Conservation (phyloP, 108 stramenopile genomes). For the Pseudonitzschia pungens region DNA sequence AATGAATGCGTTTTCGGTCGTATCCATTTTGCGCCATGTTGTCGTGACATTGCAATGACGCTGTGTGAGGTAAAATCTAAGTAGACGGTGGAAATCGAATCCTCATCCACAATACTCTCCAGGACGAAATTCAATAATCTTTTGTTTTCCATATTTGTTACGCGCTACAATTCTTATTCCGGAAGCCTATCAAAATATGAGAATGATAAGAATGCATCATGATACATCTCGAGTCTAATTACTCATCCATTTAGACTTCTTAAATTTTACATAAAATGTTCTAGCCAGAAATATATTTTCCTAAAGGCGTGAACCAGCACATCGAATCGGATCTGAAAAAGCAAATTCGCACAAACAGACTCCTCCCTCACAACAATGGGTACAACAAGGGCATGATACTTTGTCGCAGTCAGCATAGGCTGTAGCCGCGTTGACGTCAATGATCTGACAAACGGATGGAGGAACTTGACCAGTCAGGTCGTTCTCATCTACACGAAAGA, state of each 20-base stretch:
- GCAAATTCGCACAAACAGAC: conserved; percentile 1
- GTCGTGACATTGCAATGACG: no score
- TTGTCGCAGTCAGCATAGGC: conserved; percentile 33
- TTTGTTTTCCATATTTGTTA: no score
- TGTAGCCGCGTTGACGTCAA: conserved; percentile 13
- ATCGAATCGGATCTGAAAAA: conserved; percentile 5
- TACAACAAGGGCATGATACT: conserved; percentile 35
- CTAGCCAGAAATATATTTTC: not conserved
- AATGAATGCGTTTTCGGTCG: no score
- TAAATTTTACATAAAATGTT: not conserved
- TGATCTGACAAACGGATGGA: conserved; percentile 14
- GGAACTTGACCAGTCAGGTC: conserved; percentile 39
- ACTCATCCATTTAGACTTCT: not conserved
- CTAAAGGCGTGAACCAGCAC: conserved; percentile 11
- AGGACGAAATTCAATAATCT: no score
- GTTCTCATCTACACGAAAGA: conserved; percentile 40
- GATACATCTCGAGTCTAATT: not conserved
- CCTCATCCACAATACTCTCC: no score
- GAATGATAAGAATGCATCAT: no score
- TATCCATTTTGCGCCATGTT: no score
- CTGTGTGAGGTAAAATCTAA: no score
- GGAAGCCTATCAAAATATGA: no score
- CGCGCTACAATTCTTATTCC: no score
- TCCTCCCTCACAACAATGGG: conserved; percentile 31
- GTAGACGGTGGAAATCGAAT: no score